Percentiles rank a stretch among this genome's conserved stretches.
Evolutionary conservation across 305 asterid species (phyloP).

Genomic region (Fraxinus angustifolia): DNA sequence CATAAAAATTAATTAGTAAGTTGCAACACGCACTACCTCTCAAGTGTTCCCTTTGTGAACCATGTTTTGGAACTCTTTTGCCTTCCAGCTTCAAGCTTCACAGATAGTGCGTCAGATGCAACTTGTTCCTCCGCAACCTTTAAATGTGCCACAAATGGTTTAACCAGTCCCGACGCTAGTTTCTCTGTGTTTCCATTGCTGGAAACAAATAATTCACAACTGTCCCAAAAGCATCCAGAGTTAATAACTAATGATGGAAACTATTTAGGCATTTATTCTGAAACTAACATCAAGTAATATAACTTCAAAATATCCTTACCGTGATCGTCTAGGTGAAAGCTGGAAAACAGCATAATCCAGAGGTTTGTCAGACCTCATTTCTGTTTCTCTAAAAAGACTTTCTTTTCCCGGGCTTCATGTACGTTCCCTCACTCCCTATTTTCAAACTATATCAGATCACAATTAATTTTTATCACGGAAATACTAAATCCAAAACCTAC

Average conservation of each 20-base stretch:
- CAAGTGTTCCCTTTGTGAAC: slow-evolving; percentile 97
- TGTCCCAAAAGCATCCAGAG: slow-evolving; percentile 30
- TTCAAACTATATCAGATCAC: not conserved
- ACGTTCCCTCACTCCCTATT: slow-evolving; percentile 28
- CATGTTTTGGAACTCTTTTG: slow-evolving; percentile 57
- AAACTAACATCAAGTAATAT: slow-evolving; percentile 12
- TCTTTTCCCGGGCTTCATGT: slow-evolving; percentile 29
- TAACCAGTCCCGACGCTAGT: slow-evolving; percentile 84
- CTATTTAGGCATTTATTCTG: slow-evolving; percentile 3
- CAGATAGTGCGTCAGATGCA: slow-evolving; percentile 57
- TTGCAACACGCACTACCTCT: slow-evolving; percentile 55
- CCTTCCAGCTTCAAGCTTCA: slow-evolving; percentile 74
- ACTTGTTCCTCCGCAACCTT: slow-evolving; percentile 80
- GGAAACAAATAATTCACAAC: slow-evolving; percentile 81
- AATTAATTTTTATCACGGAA: not conserved
- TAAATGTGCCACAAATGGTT: slow-evolving; percentile 78
- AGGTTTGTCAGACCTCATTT: slow-evolving; percentile 62
- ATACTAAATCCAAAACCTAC: not conserved
- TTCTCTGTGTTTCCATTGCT: slow-evolving; percentile 71
- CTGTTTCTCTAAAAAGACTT: slow-evolving; percentile 26
- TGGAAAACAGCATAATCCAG: slow-evolving; percentile 86
- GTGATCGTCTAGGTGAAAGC: slow-evolving; percentile 74
- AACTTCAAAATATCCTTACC: slow-evolving; percentile 39
- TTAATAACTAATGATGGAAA: slow-evolving; percentile 12
- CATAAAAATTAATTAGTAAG: slow-evolving; percentile 6